Evolutionary conservation across 208 protist species (phyloP).

Genomic region (Kentomonas sorsogonicus): DNA sequence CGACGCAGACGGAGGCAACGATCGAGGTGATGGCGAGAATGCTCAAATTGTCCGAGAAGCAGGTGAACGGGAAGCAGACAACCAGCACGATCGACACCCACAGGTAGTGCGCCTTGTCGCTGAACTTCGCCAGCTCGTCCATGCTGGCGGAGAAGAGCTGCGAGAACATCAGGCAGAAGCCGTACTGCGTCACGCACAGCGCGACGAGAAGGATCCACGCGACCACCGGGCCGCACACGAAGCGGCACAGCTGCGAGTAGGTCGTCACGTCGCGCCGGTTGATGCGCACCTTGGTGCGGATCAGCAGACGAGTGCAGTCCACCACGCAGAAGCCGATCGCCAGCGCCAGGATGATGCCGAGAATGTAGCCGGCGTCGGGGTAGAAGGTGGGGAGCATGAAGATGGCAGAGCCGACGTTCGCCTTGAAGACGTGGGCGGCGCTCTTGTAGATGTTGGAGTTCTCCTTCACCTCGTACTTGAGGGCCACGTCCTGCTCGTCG

Average conservation of each 20-base stretch:
- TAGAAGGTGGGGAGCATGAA: conserved; percentile 81
- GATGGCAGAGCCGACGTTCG: conserved; percentile 79
- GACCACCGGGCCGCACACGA: conserved; percentile 41
- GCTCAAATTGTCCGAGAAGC: conserved; percentile 54
- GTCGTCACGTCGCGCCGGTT: conserved; percentile 50
- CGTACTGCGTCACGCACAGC: conserved; percentile 76
- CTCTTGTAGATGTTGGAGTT: conserved; percentile 67
- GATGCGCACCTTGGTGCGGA: conserved; percentile 58
- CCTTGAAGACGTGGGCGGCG: conserved; percentile 86
- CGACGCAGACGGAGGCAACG: conserved; percentile 55
- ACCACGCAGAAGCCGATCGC: conserved; percentile 52
- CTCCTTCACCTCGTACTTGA: conserved; percentile 35
- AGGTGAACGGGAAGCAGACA: conserved; percentile 50
- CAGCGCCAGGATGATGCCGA: conserved; percentile 34
- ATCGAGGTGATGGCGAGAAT: conserved; percentile 53
- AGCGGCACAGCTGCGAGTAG: conserved; percentile 63
- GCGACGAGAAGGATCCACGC: conserved; percentile 61
- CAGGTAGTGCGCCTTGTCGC: conserved; percentile 36
- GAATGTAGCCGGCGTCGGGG: conserved; percentile 59
- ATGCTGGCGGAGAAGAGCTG: conserved; percentile 60
- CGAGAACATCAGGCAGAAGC: conserved; percentile 82
- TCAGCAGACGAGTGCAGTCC: conserved; percentile 64
- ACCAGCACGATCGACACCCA: conserved; percentile 45
- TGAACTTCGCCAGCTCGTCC: conserved; percentile 28
- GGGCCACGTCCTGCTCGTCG: conserved; percentile 25